Conservation (phyloP, 441 rosid species). For the Corymbia calophylla region DNA sequence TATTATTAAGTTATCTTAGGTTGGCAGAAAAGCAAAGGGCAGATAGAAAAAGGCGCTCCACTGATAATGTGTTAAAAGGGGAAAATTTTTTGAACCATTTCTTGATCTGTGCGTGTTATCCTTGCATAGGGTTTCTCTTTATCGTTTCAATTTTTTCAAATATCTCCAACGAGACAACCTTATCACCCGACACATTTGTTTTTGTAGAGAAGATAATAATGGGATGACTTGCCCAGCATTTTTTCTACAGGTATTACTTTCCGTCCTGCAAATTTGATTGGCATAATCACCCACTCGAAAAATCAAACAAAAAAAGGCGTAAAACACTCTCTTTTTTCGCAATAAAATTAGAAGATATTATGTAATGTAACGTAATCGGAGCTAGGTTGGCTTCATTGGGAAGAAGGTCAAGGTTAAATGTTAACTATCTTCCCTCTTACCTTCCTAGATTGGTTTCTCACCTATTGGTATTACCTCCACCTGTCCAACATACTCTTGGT, state of each 20-base stretch:
- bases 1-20: neutral
- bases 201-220: neutral
- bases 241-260: neutral
- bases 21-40: neutral
- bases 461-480: too few species aligned
- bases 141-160: slow-evolving; percentile 64
- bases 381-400: too few species aligned
- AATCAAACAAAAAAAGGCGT: neutral
- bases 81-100: slow-evolving; percentile 26
- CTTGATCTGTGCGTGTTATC: slow-evolving; percentile 61
- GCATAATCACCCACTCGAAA: neutral
- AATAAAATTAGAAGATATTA: neutral
- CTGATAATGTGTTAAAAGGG: neutral
- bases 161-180: slow-evolving; percentile 15
- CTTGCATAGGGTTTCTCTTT: slow-evolving; percentile 60
- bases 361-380: too few species aligned
- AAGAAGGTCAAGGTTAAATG: too few species aligned
- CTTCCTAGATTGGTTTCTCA: too few species aligned
- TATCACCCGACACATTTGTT: neutral
- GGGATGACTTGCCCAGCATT: neutral
- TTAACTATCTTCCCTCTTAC: too few species aligned
- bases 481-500: too few species aligned
- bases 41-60: too few species aligned
- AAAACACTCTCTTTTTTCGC: neutral
- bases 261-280: neutral